Conservation (phyloP, 208 protist species). For the Baffinella frigidus region DNA sequence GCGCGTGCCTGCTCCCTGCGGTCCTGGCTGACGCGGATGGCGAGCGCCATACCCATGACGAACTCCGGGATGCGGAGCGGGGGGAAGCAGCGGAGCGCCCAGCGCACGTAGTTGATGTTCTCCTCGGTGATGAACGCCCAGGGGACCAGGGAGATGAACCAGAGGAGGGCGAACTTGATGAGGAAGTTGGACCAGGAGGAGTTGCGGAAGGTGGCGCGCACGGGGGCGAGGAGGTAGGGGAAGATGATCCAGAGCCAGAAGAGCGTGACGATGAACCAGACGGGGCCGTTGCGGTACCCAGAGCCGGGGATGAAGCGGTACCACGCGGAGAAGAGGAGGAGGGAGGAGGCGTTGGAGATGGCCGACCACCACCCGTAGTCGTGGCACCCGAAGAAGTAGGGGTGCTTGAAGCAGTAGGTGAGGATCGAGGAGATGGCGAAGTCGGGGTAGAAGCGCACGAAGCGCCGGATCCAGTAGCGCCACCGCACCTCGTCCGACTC, state of each 20-base stretch:
- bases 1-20: too few species aligned
- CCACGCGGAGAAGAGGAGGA: slow-evolving; percentile 37
- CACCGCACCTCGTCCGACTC: background rate
- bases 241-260: slow-evolving; percentile 52
- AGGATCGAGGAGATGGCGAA: background rate
- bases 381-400: slow-evolving; percentile 9
- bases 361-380: background rate
- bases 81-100: slow-evolving; percentile 35
- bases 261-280: slow-evolving; percentile 50
- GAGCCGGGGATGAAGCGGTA: slow-evolving; percentile 44
- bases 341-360: background rate
- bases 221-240: background rate
- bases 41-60: slow-evolving; percentile 21
- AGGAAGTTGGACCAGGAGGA: background rate
- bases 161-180: background rate
- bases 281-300: slow-evolving; percentile 23
- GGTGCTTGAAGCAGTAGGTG: background rate
- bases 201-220: background rate
- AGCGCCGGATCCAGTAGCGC: slow-evolving; percentile 21
- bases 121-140: slow-evolving; percentile 24
- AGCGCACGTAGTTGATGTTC: background rate
- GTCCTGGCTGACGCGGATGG: background rate
- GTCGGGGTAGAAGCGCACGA: slow-evolving; percentile 47
- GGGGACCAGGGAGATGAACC: background rate
- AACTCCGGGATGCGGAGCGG: slow-evolving; percentile 39